These are phyloP conservation scores for Dothistroma septosporum DNA, from an alignment of 2,329 filamentous ascomycete species.

Conservation along the genomic window DNA sequence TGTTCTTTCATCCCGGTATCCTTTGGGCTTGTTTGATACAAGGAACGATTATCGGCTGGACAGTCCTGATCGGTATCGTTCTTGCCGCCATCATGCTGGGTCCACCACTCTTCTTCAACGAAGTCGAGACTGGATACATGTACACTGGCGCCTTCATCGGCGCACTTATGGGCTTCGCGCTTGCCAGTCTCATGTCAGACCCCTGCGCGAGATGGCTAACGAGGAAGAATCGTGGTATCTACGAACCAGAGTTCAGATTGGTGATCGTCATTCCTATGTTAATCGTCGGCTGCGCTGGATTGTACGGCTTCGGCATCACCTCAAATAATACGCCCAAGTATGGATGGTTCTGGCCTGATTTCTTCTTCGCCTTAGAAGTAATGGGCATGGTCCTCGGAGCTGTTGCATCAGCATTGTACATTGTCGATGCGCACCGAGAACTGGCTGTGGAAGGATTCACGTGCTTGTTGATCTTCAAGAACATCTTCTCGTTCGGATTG, in stretches of 20 bases:
- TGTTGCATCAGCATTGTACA: conserved; percentile 78
- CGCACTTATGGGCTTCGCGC: conserved; percentile 68
- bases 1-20: conserved; percentile 81
- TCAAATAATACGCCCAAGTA: conserved; percentile 56
- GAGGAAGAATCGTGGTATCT: conserved; percentile 69
- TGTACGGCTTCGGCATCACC: conserved; percentile 81
- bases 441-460: conserved; percentile 86
- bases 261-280: conserved; percentile 78
- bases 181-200: conserved; percentile 74
- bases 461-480: conserved; percentile 88
- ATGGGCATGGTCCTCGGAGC: conserved; percentile 89
- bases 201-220: conserved; percentile 67
- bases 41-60: conserved; percentile 91
- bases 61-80: conserved; percentile 83
- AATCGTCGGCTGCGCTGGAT: conserved; percentile 68
- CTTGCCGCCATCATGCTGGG: conserved; percentile 77
- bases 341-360: conserved; percentile 68
- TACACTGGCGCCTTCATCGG: conserved; percentile 85
- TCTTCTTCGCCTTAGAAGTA: conserved; percentile 81
- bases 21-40: conserved; percentile 78
- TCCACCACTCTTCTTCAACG: conserved; percentile 74
- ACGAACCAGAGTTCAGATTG: conserved; percentile 88
- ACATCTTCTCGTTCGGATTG: conserved; percentile 82
- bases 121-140: conserved; percentile 78
- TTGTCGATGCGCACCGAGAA: conserved; percentile 87